phyloP scores from a whole-genome alignment of 116 monocot species.

The Dioscorea cayenensis region DNA sequence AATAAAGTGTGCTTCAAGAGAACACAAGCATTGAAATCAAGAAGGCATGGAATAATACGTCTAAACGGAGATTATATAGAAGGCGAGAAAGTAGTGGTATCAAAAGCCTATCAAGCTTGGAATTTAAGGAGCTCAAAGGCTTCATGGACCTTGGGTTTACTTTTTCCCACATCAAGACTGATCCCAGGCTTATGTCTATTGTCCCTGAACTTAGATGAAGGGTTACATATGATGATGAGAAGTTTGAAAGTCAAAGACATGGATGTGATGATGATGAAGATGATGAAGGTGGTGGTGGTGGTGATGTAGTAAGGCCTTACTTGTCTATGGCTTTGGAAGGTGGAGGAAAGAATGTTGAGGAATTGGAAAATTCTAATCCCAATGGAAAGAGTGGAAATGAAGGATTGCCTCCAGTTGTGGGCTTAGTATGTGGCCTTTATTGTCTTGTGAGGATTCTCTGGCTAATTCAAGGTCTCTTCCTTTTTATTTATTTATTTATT shows the following conservation, averaged over 20 bases:
- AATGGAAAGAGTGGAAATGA: conserved; percentile 34
- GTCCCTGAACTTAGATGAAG: conserved; percentile 52
- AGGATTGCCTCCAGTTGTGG: conserved; percentile 59
- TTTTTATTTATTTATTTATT: too few relatives aligned
- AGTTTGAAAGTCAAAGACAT: too few relatives aligned
- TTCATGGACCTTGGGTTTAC: conserved; percentile 66
- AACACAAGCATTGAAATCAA: background rate
- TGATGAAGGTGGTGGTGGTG: too few relatives aligned
- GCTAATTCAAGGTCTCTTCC: too few relatives aligned
- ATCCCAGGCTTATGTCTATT: conserved; percentile 45
- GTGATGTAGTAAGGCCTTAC: conserved; percentile 32
- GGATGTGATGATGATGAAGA: too few relatives aligned
- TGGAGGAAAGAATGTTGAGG: conserved; percentile 8
- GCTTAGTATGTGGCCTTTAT: conserved; percentile 63
- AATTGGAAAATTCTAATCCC: conserved; percentile 33
- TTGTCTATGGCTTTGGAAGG: conserved; percentile 55
- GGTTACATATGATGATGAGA: background rate
- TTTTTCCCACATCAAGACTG: conserved; percentile 43
- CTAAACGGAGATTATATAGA: too few relatives aligned
- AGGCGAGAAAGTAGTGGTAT: conserved; percentile 6
- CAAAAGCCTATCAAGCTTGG: conserved; percentile 63
- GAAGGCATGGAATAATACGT: too few relatives aligned
- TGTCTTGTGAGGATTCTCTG: conserved; percentile 25
- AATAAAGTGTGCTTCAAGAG: conserved; percentile 6
- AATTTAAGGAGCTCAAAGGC: conserved; percentile 79